These are phyloP conservation scores for Zhuliangozyma parablackwelliae DNA, from an alignment of 1,139 yeast species.

Conservation along the genomic window DNA sequence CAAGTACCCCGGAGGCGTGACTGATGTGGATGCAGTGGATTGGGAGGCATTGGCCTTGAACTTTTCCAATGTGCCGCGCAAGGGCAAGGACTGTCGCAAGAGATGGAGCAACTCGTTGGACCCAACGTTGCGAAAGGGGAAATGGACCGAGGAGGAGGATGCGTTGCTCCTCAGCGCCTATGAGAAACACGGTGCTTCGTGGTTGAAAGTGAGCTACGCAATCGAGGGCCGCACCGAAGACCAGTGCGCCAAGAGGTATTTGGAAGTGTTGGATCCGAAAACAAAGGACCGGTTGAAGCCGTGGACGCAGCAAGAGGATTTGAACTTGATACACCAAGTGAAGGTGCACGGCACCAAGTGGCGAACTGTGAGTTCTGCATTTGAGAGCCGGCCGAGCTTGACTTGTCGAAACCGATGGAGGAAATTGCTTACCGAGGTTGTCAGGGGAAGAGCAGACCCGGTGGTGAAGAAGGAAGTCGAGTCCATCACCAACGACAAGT, in stretches of 20 bases:
- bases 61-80: constrained; percentile 37
- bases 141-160: constrained; percentile 89
- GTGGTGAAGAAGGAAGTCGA: constrained; percentile 34
- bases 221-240: constrained; percentile 89
- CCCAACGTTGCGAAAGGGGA: constrained; percentile 76
- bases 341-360: constrained; percentile 82
- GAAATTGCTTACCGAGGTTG: constrained; percentile 73
- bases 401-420: constrained; percentile 94
- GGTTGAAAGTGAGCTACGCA: constrained; percentile 78
- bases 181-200: constrained; percentile 66
- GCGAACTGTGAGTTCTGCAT: constrained; percentile 71
- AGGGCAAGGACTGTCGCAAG: constrained; percentile 67
- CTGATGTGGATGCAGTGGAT: constrained; percentile 38
- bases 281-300: constrained; percentile 74
- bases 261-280: constrained; percentile 81
- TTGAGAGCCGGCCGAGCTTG: constrained; percentile 79
- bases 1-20: constrained; percentile 15
- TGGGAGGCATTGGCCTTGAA: constrained; percentile 67
- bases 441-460: constrained; percentile 51
- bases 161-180: constrained; percentile 58
- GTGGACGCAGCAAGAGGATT: constrained; percentile 80
- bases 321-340: constrained; percentile 59
- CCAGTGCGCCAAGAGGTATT: constrained; percentile 89
- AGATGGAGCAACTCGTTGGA: constrained; percentile 79
- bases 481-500: constrained; percentile 22